These are phyloP conservation scores for Sugiyamaella qingdaonensis DNA, from an alignment of 805 yeast species.

Conservation along the genomic window DNA sequence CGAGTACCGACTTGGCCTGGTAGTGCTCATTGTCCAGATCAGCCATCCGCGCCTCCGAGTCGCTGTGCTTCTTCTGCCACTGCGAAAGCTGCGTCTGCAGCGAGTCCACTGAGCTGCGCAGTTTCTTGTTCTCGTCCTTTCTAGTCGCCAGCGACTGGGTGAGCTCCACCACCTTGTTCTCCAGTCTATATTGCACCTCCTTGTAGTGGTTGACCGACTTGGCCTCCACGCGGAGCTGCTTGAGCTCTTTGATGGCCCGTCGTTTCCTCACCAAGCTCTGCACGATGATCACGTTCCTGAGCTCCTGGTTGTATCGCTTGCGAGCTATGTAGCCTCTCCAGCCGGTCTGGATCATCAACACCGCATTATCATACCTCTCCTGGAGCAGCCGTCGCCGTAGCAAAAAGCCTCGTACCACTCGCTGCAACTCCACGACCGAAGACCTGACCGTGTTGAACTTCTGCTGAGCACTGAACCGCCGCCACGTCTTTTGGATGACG, in stretches of 20 bases:
- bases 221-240: constrained; percentile 73
- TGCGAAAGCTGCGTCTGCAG: constrained; percentile 27
- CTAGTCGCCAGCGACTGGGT: constrained; percentile 79
- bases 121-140: constrained; percentile 73
- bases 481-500: constrained; percentile 60
- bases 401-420: constrained; percentile 46
- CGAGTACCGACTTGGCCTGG: constrained; percentile 18
- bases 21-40: constrained; percentile 29
- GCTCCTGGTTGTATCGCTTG: constrained; percentile 41
- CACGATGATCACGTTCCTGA: constrained; percentile 58
- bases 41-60: constrained; percentile 22
- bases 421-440: constrained; percentile 56
- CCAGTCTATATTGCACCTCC: constrained; percentile 89
- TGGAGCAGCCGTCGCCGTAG: constrained; percentile 50
- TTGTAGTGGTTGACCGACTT: constrained; percentile 84
- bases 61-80: constrained; percentile 29
- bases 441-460: constrained; percentile 47
- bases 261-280: constrained; percentile 78
- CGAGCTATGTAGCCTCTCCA: constrained; percentile 70
- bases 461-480: constrained; percentile 42
- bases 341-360: constrained; percentile 64
- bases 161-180: constrained; percentile 94
- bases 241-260: constrained; percentile 62
- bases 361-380: constrained; percentile 57
- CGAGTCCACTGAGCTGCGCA: constrained; percentile 55